These are phyloP conservation scores for Salisapilia sapeloensis DNA, from an alignment of 352 stramenopile genomes.

Conservation along the genomic window DNA sequence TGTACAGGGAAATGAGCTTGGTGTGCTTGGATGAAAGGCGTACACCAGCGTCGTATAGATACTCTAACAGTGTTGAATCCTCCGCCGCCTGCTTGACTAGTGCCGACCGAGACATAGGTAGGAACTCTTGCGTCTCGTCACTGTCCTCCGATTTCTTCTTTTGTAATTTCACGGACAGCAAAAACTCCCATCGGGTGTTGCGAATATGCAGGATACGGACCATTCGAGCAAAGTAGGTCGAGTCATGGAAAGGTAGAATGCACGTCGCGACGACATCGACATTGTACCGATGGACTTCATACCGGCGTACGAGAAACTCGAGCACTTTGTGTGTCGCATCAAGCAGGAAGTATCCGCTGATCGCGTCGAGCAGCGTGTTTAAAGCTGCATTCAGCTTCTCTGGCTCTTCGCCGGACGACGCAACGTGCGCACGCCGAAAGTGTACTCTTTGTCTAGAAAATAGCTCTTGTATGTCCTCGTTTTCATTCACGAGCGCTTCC, in stretches of 20 bases:
- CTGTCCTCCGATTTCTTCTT: too few relatives aligned
- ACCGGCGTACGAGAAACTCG: conserved; percentile 81
- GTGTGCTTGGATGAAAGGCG: conserved; percentile 44
- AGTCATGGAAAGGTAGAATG: conserved; percentile 79
- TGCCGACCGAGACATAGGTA: conserved; percentile 39
- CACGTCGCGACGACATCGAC: conserved; percentile 66
- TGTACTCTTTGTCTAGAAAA: conserved; percentile 60
- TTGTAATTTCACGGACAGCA: conserved; percentile 67
- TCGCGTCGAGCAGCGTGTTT: conserved; percentile 49
- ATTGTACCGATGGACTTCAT: conserved; percentile 76
- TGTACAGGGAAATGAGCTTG: conserved; percentile 79
- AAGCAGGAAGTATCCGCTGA: conserved; percentile 73
- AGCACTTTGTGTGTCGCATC: conserved; percentile 70
- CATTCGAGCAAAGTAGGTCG: conserved; percentile 69
- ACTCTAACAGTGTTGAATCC: conserved; percentile 59
- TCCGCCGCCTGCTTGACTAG: conserved; percentile 60
- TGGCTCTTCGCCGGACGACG: conserved; percentile 40
- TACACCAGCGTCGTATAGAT: conserved; percentile 40
- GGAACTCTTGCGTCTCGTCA: conserved; percentile 27
- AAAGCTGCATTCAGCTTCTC: conserved; percentile 45
- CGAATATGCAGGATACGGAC: conserved; percentile 71
- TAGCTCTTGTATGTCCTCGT: conserved; percentile 27
- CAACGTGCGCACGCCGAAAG: conserved; percentile 62
- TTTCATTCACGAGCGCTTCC: conserved; percentile 31
- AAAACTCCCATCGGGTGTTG: conserved; percentile 68